Evolutionary conservation across 2,329 filamentous ascomycete genomes (phyloP).

Genomic region (Hirsutella thompsonii): DNA sequence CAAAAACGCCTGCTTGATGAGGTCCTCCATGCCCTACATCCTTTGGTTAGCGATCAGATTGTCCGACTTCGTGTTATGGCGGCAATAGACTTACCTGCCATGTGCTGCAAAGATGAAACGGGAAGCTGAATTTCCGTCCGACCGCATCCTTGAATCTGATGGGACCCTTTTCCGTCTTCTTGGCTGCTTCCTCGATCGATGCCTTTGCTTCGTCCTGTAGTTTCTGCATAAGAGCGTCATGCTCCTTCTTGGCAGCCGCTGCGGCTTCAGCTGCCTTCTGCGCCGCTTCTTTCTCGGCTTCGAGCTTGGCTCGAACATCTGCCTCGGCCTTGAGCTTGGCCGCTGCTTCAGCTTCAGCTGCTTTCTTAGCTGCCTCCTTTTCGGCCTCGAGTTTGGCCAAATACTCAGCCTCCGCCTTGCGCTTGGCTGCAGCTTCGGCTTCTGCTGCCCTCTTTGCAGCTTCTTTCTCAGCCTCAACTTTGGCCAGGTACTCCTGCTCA

Average conservation of each 20-base stretch:
- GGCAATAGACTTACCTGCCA: conserved; percentile 53
- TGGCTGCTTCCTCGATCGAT: conserved; percentile 31
- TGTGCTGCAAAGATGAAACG: conserved; percentile 71
- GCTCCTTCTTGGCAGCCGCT: conserved; percentile 36
- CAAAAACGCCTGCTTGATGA: conserved; percentile 73
- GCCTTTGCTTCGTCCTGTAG: conserved; percentile 43
- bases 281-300: conserved; percentile 26
- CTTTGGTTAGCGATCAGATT: conserved; percentile 3
- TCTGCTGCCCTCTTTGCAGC: conserved; percentile 26
- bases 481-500: conserved; percentile 25
- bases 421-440: conserved; percentile 33
- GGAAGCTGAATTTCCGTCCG: conserved; percentile 84
- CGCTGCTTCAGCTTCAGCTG: conserved; percentile 21
- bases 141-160: conserved; percentile 89
- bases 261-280: conserved; percentile 24
- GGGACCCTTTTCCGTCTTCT: conserved; percentile 51
- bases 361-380: conserved; percentile 8
- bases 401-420: conserved; percentile 46
- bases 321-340: conserved; percentile 37
- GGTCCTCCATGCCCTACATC: conserved; percentile 65
- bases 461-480: conserved; percentile 25
- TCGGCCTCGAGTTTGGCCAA: conserved; percentile 40
- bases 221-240: conserved; percentile 48
- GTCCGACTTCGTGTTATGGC: background rate
- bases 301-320: background rate